Evolutionary conservation across 192 early-diverging fungal species (phyloP), one percentile per base, ranked within the genome.

Genomic region (Funneliformis mosseae): DNA sequence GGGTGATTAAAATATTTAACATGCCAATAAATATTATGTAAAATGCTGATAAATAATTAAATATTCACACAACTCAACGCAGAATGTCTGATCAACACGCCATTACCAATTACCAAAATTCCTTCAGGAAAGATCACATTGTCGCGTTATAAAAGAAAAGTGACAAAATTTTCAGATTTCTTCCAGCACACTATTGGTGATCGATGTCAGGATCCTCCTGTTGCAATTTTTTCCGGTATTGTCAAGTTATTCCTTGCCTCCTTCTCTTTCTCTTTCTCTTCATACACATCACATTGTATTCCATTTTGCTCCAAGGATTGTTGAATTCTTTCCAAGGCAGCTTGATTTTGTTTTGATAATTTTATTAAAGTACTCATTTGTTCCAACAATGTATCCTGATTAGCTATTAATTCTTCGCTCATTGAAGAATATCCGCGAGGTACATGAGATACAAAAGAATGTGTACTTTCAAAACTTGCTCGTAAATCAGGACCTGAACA

Each of bases 381-480:
- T 70, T 79, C 43, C 39, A 79, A 70, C 41, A 79, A 41, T 14
- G 18, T 38, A 70, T 79, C 78, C 42, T 79, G 78, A 79, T 71
- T 79, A 12, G 66, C 48, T 50, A 71, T 48, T 25, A 70, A 42
- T 25, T 79, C 78, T 55, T 79, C 67, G 50, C 42, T 78, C 70
- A 84, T 33, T 8, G 82, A 81, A 0, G 81, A 76, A 67, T 84
- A 87, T 39, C 83, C 83, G 14, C 77, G 85, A n/a, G 81, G 73
- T 18, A 8, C 38, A 5, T 82, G 74, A 4, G 80, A 83, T 8
- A 78, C 79, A 70, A 80, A 87, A 3, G 85, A 87, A 28, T 83
- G 85, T 5, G 39, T 50, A 64, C 85, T 87, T 42, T 87, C 85
- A 74, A 87, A 87, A 27, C 85, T 87, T 18, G 81, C 67, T 74